These are phyloP conservation scores for Chaetomium sp. DNA, from an alignment of 2,329 filamentous ascomycete genomes.

Conservation along the genomic window DNA sequence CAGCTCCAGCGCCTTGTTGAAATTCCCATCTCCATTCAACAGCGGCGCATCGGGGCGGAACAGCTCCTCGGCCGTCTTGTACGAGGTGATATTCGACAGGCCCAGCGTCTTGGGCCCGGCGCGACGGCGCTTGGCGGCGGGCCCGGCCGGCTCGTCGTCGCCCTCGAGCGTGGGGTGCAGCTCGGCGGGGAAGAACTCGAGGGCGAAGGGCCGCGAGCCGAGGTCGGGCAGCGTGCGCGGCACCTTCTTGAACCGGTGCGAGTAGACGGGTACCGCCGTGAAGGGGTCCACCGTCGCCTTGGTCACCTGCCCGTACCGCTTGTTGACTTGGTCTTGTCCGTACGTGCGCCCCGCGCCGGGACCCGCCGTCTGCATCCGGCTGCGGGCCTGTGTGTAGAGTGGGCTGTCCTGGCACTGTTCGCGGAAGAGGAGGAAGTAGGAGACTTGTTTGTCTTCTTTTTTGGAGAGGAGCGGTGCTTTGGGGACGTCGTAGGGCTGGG, in stretches of 20 bases:
- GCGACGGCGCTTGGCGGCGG: slow-evolving; percentile 37
- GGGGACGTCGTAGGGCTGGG: slow-evolving; percentile 55
- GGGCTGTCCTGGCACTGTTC: slow-evolving; percentile 58
- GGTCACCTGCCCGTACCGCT: slow-evolving; percentile 56
- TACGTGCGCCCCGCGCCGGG: slow-evolving; percentile 46
- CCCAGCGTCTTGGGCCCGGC: slow-evolving; percentile 48
- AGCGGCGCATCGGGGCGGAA: slow-evolving; percentile 45
- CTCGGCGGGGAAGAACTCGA: slow-evolving; percentile 59
- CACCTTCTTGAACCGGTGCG: slow-evolving; percentile 55
- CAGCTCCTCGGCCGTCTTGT: slow-evolving; percentile 55
- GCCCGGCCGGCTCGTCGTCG: slow-evolving; percentile 43
- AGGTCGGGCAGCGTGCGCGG: slow-evolving; percentile 59
- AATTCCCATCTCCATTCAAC: slow-evolving; percentile 37
- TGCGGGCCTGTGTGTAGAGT: slow-evolving; percentile 59
- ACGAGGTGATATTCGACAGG: slow-evolving; percentile 50
- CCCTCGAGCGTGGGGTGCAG: slow-evolving; percentile 59
- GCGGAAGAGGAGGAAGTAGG: slow-evolving; percentile 57
- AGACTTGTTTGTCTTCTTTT: slow-evolving; percentile 51
- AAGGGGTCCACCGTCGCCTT: slow-evolving; percentile 61
- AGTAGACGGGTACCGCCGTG: slow-evolving; percentile 60
- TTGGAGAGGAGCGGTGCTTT: slow-evolving; percentile 47
- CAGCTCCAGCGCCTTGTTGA: slow-evolving; percentile 47
- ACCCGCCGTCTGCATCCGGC: slow-evolving; percentile 33
- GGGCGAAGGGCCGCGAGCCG: slow-evolving; percentile 50
- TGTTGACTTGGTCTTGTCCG: slow-evolving; percentile 61